phyloP scores from a whole-genome alignment of 495 filamentous ascomycete genomes.

The Xylaria flabelliformis region DNA sequence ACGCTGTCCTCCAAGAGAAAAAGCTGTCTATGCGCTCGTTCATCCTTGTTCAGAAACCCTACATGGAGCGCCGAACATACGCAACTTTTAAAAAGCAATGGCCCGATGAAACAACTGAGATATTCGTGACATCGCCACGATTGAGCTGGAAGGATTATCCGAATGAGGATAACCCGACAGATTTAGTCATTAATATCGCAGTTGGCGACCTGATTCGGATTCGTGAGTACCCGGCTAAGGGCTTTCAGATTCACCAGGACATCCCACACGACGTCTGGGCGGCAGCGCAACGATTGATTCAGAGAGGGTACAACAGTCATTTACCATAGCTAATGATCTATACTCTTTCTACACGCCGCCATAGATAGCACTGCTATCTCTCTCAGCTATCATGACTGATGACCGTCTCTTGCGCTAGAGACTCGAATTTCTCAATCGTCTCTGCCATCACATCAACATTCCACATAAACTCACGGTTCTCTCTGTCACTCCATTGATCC shows the following conservation, averaged over 20 bases:
- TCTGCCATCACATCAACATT: conserved; percentile 26
- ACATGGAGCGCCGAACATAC: conserved; percentile 50
- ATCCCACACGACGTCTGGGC: conserved; percentile 47
- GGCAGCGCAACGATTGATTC: conserved; percentile 44
- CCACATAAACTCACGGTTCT: conserved; percentile 33
- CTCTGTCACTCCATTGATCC: conserved; percentile 30
- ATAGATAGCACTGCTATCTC: not conserved
- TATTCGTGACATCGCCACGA: conserved; percentile 43
- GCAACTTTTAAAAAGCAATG: conserved; percentile 50
- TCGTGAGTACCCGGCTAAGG: conserved; percentile 44
- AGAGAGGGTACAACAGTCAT: conserved; percentile 40
- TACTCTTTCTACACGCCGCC: not conserved
- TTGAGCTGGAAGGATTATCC: conserved; percentile 44
- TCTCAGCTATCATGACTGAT: not conserved
- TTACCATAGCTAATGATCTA: conserved; percentile 33
- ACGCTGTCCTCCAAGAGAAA: conserved; percentile 36
- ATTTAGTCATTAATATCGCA: conserved; percentile 46
- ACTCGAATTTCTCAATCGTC: conserved; percentile 19
- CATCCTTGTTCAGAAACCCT: conserved; percentile 49
- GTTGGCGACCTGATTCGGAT: conserved; percentile 49
- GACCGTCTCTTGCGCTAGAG: not conserved
- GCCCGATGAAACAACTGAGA: conserved; percentile 36
- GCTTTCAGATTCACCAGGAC: conserved; percentile 46
- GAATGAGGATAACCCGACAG: conserved; percentile 42
- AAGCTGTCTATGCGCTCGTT: conserved; percentile 33